Percentiles rank a stretch among this genome's conserved stretches.
These are phyloP conservation scores for Hura crepitans DNA, from an alignment of 441 rosid genomes.

Conservation along the genomic window DNA sequence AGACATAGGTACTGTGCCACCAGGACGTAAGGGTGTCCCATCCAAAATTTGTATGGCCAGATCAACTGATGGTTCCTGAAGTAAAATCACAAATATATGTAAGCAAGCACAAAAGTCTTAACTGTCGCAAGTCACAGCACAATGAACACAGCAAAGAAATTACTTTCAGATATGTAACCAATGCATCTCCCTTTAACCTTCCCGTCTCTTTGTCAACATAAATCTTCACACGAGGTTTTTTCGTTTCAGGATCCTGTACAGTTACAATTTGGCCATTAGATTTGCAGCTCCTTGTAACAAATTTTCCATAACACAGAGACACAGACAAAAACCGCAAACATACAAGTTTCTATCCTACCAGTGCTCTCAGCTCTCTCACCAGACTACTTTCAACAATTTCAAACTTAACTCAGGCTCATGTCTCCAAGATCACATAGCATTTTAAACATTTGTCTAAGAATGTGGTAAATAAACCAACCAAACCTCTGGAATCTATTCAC, in stretches of 20 bases:
- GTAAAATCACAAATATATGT: conserved; percentile 9
- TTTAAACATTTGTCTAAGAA: not conserved
- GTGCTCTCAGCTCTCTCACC: not conserved
- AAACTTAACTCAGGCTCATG: not conserved
- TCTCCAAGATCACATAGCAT: not conserved
- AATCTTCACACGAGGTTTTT: conserved; percentile 88
- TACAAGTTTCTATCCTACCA: not conserved
- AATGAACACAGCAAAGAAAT: conserved; percentile 18
- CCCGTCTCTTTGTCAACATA: conserved; percentile 84
- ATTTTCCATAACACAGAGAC: not conserved
- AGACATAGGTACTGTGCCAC: conserved; percentile 68
- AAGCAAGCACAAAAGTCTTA: conserved; percentile 12
- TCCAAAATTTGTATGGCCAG: conserved; percentile 86
- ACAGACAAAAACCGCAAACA: not conserved
- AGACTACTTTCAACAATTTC: not conserved
- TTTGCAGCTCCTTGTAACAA: conserved; percentile 5
- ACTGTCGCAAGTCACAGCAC: conserved; percentile 10
- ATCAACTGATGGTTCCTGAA: conserved; percentile 92
- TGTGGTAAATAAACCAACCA: not conserved
- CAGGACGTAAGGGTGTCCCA: conserved; percentile 82
- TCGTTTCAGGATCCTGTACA: conserved; percentile 77
- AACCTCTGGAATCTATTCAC: not conserved
- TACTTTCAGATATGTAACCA: conserved; percentile 88
- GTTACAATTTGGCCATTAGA: conserved; percentile 11
- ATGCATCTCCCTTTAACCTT: conserved; percentile 87